Conservation (phyloP, 495 filamentous ascomycete genomes). For the Apodospora peruviana region DNA sequence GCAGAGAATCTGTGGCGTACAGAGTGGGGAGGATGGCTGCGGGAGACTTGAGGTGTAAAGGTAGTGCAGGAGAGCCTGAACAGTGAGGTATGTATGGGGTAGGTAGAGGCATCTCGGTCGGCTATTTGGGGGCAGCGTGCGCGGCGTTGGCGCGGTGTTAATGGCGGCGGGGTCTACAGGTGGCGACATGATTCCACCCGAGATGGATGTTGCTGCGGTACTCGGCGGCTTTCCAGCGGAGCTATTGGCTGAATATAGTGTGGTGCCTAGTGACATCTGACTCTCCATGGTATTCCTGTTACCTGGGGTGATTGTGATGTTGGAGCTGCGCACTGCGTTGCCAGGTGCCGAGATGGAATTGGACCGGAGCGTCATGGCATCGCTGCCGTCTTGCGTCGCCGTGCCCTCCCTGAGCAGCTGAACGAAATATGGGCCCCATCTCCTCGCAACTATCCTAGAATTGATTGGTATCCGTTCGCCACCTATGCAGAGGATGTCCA, state of each 20-base stretch:
- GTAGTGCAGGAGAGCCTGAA: constrained; percentile 83
- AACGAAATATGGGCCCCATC: constrained; percentile 95
- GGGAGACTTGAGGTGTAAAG: constrained; percentile 90
- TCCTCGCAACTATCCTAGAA: constrained; percentile 74
- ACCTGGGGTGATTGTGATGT: constrained; percentile 76
- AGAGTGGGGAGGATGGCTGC: constrained; percentile 65
- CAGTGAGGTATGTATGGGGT: constrained; percentile 82
- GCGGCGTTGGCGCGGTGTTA: constrained; percentile 43
- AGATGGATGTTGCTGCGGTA: constrained; percentile 28
- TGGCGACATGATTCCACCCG: constrained; percentile 22
- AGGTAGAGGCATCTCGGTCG: constrained; percentile 86
- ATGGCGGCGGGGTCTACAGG: constrained; percentile 33
- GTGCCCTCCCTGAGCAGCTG: constrained; percentile 77
- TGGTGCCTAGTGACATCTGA: constrained; percentile 54
- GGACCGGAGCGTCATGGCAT: constrained; percentile 38
- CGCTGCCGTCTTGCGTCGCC: constrained; percentile 50
- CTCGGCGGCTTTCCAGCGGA: constrained; percentile 33
- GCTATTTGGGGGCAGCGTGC: constrained; percentile 58
- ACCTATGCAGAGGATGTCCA: constrained; percentile 87
- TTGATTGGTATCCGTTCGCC: constrained; percentile 93
- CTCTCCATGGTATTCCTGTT: constrained; percentile 50
- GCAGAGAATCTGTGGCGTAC: constrained; percentile 92
- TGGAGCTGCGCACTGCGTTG: constrained; percentile 63
- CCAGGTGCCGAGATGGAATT: constrained; percentile 34
- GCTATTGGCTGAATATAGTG: constrained; percentile 44